These are phyloP conservation scores for Taphrina betulina DNA, from an alignment of 1,139 yeast genomes.

Conservation along the genomic window DNA sequence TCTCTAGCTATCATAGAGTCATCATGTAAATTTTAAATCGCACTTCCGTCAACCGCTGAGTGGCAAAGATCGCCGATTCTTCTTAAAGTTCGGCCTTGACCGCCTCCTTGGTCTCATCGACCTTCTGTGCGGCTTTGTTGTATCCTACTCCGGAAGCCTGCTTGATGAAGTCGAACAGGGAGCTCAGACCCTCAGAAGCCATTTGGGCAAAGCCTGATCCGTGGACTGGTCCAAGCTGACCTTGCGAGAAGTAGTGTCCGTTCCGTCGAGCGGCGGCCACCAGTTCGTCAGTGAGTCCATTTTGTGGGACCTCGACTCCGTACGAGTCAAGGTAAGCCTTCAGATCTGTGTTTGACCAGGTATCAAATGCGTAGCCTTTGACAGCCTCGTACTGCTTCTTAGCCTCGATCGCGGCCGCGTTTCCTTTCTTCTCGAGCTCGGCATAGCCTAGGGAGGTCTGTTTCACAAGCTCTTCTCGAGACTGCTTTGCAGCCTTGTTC, in stretches of 20 bases:
- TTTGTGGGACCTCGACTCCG: slow-evolving; percentile 50
- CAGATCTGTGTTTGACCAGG: slow-evolving; percentile 59
- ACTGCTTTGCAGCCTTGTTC: slow-evolving; percentile 45
- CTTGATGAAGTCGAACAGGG: slow-evolving; percentile 27
- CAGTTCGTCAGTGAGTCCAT: slow-evolving; percentile 51
- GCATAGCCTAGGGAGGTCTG: slow-evolving; percentile 45
- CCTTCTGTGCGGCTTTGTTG: slow-evolving; percentile 20
- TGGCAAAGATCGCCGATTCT: too few species aligned
- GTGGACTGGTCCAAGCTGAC: slow-evolving; percentile 25
- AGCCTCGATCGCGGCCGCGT: slow-evolving; percentile 38
- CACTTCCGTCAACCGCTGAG: too few species aligned
- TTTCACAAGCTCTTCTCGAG: slow-evolving; percentile 47
- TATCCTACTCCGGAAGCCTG: slow-evolving; percentile 16
- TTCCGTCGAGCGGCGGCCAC: slow-evolving; percentile 41
- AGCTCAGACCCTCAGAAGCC: slow-evolving; percentile 21
- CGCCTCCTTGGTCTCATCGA: slow-evolving; percentile 16
- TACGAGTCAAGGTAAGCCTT: slow-evolving; percentile 54
- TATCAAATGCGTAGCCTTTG: slow-evolving; percentile 48
- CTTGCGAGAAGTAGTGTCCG: slow-evolving; percentile 28
- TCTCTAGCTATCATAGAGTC: too few species aligned
- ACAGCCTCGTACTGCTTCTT: slow-evolving; percentile 40
- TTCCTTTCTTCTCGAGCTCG: slow-evolving; percentile 41
- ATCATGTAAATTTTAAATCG: too few species aligned
- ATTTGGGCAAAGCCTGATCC: slow-evolving; percentile 25
- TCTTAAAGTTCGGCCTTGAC: slow-evolving; percentile 17